Evolutionary conservation across 2,329 filamentous ascomycete species (phyloP).

Genomic region (Xylaria sp.): DNA sequence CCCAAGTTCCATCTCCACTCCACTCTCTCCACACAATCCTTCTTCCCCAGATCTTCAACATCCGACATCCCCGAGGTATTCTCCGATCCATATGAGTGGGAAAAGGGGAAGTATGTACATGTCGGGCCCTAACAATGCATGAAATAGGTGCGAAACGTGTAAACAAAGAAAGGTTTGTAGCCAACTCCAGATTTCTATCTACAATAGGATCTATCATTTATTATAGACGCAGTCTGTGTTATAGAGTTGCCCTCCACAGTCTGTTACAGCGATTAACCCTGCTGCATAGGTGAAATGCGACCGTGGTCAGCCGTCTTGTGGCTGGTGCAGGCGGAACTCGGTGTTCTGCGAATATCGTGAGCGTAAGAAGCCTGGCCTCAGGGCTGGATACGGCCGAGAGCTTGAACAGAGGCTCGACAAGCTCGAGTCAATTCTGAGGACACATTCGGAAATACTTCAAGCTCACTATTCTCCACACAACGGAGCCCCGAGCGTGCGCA

Average conservation of each 20-base stretch:
- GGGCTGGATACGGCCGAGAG: slow-evolving; percentile 72
- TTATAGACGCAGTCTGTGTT: not conserved
- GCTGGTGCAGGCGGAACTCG: slow-evolving; percentile 68
- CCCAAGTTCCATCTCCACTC: not conserved
- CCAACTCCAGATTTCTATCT: not conserved
- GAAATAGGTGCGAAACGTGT: slow-evolving; percentile 71
- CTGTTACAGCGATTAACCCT: slow-evolving; percentile 3
- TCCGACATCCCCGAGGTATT: not conserved
- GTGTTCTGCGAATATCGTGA: slow-evolving; percentile 69
- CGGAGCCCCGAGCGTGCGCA: slow-evolving; percentile 47
- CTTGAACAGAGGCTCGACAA: slow-evolving; percentile 72
- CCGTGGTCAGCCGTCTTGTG: slow-evolving; percentile 71
- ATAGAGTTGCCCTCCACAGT: not conserved
- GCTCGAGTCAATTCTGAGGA: slow-evolving; percentile 66
- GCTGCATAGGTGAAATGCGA: slow-evolving; percentile 74
- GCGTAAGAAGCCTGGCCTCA: slow-evolving; percentile 66
- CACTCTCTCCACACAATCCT: not conserved
- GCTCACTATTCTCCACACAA: slow-evolving; percentile 44
- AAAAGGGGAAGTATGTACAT: slow-evolving; percentile 27
- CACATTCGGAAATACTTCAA: slow-evolving; percentile 69
- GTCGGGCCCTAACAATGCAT: slow-evolving; percentile 44
- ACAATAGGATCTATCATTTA: not conserved
- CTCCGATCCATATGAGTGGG: slow-evolving; percentile 1
- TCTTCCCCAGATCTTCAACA: not conserved
- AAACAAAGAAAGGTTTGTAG: slow-evolving; percentile 74